Evolutionary conservation across 192 early-diverging fungal species (phyloP).

Genomic region (Funneliformis mosseae): DNA sequence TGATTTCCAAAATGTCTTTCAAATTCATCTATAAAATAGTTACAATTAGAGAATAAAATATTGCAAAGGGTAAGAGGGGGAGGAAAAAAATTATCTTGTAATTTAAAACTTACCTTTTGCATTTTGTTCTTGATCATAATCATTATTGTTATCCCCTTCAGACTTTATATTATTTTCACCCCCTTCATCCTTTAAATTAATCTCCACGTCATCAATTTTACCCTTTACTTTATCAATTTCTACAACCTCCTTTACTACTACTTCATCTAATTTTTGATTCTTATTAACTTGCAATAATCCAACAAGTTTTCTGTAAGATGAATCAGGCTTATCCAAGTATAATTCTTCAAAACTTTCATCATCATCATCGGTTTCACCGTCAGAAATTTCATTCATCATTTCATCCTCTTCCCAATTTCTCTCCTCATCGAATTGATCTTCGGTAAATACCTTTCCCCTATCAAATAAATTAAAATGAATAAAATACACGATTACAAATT

Average conservation of each 20-base stretch:
- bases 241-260: background rate
- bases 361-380: background rate
- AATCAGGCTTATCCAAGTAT: background rate
- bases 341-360: background rate
- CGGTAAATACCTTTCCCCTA: background rate
- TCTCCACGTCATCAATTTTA: background rate
- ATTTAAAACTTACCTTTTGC: background rate
- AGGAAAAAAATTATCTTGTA: no score
- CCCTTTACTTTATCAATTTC: background rate
- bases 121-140: background rate
- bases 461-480: background rate
- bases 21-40: conserved; percentile 26
- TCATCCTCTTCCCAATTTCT: background rate
- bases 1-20: conserved; percentile 46
- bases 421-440: background rate
- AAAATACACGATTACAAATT: no score
- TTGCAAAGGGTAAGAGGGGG: background rate
- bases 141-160: background rate
- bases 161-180: background rate
- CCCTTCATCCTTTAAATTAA: background rate
- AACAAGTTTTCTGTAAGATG: conserved; percentile 5
- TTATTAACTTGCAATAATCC: conserved; percentile 10
- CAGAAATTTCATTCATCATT: background rate
- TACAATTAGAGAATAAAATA: background rate
- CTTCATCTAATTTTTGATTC: background rate